Evolutionary conservation across 148 eudicot genomes (phyloP).

Genomic region (Rhododendron williamsianum): DNA sequence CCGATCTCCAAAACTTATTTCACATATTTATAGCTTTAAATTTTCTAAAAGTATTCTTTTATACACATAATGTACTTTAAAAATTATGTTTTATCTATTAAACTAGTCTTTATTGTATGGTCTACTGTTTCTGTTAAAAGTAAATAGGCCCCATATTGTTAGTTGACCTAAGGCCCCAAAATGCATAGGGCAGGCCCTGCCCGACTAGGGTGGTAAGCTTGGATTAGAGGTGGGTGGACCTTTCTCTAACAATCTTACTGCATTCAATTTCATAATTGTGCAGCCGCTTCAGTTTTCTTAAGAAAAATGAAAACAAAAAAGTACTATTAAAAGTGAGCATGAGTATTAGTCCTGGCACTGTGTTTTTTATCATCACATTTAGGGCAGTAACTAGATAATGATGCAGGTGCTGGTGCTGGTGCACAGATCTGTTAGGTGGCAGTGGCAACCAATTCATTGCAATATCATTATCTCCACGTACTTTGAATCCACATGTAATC

Average conservation of each 20-base stretch:
- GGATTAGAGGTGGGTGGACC: neutral
- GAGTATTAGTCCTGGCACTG: neutral
- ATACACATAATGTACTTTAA: too few species aligned
- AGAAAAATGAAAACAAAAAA: neutral
- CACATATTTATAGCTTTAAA: too few species aligned
- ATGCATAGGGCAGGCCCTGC: neutral
- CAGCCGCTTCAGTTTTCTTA: neutral
- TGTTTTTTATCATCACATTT: neutral
- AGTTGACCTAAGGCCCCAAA: neutral
- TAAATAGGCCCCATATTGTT: neutral
- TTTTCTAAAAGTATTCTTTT: too few species aligned
- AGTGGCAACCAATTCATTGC: neutral
- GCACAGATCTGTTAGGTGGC: neutral
- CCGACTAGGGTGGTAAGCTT: neutral
- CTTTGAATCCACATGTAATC: neutral
- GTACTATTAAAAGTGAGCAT: neutral
- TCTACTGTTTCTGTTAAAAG: neutral
- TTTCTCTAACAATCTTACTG: neutral
- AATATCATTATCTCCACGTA: neutral
- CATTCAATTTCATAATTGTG: neutral
- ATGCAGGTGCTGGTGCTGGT: neutral
- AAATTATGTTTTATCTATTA: too few species aligned
- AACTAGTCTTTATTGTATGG: neutral
- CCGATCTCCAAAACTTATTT: too few species aligned
- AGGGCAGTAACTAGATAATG: neutral